Conservation (phyloP, 306 rosid species). For the Pyrus pyrifolia region DNA sequence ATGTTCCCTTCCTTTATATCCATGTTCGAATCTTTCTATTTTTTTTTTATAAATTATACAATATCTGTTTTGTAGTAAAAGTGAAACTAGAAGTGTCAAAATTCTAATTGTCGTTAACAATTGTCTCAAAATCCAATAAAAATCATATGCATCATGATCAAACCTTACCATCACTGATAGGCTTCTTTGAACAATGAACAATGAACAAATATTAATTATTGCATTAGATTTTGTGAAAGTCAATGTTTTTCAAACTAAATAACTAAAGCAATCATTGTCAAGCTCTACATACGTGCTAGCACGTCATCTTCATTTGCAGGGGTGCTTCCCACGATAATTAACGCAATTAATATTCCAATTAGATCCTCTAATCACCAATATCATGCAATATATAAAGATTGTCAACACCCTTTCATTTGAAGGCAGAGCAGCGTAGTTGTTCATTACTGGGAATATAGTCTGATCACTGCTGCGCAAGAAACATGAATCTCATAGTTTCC, state of each 20-base stretch:
- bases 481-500: constrained; percentile 17
- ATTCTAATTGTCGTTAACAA: too few species aligned
- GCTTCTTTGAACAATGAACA: too few species aligned
- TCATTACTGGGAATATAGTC: not conserved
- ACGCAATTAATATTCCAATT: not conserved
- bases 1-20: too few species aligned
- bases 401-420: constrained; percentile 1
- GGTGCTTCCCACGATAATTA: constrained; percentile 28
- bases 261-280: not conserved
- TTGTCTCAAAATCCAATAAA: too few species aligned
- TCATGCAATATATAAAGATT: not conserved
- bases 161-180: too few species aligned
- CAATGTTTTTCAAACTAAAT: not conserved
- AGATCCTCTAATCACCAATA: not conserved
- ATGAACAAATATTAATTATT: not conserved
- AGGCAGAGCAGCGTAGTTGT: not conserved
- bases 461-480: not conserved
- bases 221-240: not conserved
- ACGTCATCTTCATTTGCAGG: constrained; percentile 19
- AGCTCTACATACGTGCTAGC: constrained; percentile 34
- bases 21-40: too few species aligned
- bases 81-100: too few species aligned
- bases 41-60: too few species aligned
- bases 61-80: too few species aligned
- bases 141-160: not conserved